Conservation (phyloP, 176 grass and related monocot species). For the Guadua angustifolia region DNA sequence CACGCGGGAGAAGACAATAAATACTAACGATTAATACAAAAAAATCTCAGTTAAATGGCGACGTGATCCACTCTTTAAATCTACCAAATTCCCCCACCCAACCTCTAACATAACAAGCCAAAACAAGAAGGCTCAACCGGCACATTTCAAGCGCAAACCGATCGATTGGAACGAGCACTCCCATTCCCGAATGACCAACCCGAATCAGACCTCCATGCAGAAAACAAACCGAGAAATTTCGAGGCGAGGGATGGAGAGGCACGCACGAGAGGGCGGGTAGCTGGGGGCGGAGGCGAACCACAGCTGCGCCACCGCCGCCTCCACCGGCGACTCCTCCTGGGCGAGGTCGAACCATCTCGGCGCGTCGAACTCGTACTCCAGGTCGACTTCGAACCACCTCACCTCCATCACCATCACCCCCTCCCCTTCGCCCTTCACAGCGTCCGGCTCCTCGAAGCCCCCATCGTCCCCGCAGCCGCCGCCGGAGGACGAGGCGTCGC, state of each 20-base stretch:
- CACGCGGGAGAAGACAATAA: background rate
- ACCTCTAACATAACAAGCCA: background rate
- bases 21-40: background rate
- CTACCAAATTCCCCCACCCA: background rate
- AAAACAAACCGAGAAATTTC: background rate
- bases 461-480: background rate
- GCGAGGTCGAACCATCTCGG: constrained; percentile 81
- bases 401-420: constrained; percentile 50
- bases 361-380: constrained; percentile 97
- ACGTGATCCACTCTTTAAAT: background rate
- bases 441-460: background rate
- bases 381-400: constrained; percentile 73
- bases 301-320: constrained; percentile 57
- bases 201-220: background rate
- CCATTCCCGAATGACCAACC: background rate
- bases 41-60: background rate
- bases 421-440: constrained; percentile 1
- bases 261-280: constrained; percentile 92
- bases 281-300: constrained; percentile 76
- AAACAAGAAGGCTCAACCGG: background rate
- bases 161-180: constrained; percentile 1
- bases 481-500: constrained; percentile 20
- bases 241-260: background rate
- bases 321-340: constrained; percentile 54
- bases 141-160: constrained; percentile 25